Base-by-base conservation (phyloP, 2,329 filamentous ascomycete species). In the Colletotrichum chrysophilum region DNA sequence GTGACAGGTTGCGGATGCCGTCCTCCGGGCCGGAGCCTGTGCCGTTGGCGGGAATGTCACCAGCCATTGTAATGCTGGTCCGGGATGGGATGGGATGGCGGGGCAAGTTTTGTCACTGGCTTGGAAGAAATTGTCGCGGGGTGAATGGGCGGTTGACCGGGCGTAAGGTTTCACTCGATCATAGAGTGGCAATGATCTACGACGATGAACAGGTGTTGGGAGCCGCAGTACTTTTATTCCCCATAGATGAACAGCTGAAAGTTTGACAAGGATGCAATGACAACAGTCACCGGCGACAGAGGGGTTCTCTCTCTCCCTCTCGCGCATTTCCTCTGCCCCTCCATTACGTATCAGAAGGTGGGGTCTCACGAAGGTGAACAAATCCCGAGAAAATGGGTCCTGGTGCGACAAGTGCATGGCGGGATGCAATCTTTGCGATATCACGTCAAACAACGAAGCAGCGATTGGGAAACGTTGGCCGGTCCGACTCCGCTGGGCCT, bases 1-100 rank as follows among this genome's bases (percentile, higher is more conserved):
- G 86, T 6, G 91, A 88, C 66, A 91, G 85, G 74, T 83, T 76
- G 76, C 82, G 83, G 10, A 81, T 75, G 61, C 78, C 80, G 58
- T 66, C 26, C 36, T 43, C 68, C 66, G 75, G 48, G 38, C 36
- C 67, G 55, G 65, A 30, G 30, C 38, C 61, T 43, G 65, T 30
- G 43, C 64, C 62, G 30, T 65, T 34, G 36, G 67, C 21, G 24
- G 71, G 48, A 34, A n/a, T 67, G 38, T 75, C 62, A 67, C 55
- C 62, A 55, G 74, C 21, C 74, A 69, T 69, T n/a, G 30, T 61
- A 14, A 62, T 69, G 43, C 12, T 52, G 28, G 24, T 56, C 56
- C 12, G 52, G 12, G 32, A 56, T 36, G 34, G 18, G 24, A n/a
- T 10, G 24, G 28, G 6, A 55, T 10, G 21, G 34, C 21, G 30